These are phyloP conservation scores for Malus sylvestris DNA, from an alignment of 306 rosid genomes.

Conservation along the genomic window DNA sequence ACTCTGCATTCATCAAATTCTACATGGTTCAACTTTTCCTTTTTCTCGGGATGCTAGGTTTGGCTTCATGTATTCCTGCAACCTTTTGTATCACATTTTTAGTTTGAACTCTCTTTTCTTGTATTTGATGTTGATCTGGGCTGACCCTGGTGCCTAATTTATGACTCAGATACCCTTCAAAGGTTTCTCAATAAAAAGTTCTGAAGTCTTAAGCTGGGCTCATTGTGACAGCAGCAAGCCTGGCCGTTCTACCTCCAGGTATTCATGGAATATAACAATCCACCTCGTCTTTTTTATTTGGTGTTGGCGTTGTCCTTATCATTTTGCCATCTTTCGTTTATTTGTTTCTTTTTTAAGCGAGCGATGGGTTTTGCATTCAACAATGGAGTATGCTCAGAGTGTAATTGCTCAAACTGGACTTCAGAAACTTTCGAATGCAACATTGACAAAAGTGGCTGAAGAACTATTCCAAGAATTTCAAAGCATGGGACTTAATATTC, in stretches of 20 bases:
- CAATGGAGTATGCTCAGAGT: conserved; percentile 63
- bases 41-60: conserved; percentile 13
- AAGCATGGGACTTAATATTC: conserved; percentile 38
- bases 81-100: not conserved
- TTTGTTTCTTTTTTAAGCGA: conserved; percentile 42
- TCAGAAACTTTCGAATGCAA: conserved; percentile 58
- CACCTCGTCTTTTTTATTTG: not conserved
- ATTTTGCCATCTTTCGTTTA: not conserved
- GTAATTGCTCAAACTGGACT: conserved; percentile 75
- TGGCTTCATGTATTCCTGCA: conserved; percentile 1
- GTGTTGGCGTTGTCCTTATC: not conserved
- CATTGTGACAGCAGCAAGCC: conserved; percentile 89
- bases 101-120: not conserved
- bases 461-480: conserved; percentile 64
- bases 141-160: conserved; percentile 21
- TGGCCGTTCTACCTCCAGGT: conserved; percentile 61
- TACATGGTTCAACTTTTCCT: conserved; percentile 2
- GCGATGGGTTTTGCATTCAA: conserved; percentile 87
- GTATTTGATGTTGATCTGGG: conserved; percentile 6
- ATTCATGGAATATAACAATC: conserved; percentile 12
- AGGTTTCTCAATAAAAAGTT: conserved; percentile 60
- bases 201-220: conserved; percentile 65
- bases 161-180: conserved; percentile 60
- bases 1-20: conserved; percentile 4
- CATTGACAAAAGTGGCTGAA: conserved; percentile 64